These are phyloP conservation scores for Xerocomellus amylosporus DNA, from an alignment of 768 basidiomycete species.

Conservation along the genomic window DNA sequence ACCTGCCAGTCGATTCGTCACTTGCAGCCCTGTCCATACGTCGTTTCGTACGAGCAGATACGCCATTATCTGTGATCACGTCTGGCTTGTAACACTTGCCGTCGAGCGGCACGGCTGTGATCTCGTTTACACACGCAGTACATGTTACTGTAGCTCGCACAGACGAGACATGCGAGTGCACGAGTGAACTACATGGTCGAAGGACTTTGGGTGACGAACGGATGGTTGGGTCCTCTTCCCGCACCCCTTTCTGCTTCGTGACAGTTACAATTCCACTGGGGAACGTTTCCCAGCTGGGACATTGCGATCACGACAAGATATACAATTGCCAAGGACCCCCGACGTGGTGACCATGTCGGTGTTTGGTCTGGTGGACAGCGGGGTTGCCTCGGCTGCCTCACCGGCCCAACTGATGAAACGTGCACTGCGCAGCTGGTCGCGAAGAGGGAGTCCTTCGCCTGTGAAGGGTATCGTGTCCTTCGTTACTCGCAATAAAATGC, in stretches of 20 bases:
- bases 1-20: neutral
- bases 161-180: neutral
- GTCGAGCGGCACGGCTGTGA: neutral
- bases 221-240: neutral
- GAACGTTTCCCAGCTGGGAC: too few species aligned
- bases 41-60: neutral
- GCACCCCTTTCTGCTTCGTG: too few species aligned
- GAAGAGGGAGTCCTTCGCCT: too few species aligned
- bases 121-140: neutral
- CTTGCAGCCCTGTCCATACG: too few species aligned
- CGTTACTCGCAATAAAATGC: neutral
- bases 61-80: too few species aligned
- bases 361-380: too few species aligned
- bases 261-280: neutral
- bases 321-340: too few species aligned
- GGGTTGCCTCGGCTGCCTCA: too few species aligned
- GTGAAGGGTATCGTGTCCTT: neutral
- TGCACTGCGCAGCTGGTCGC: too few species aligned
- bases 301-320: too few species aligned
- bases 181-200: neutral
- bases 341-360: too few species aligned
- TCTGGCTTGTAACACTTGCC: neutral
- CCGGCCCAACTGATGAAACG: too few species aligned
- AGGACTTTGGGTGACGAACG: neutral
- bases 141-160: neutral